These are phyloP conservation scores for Epichloe glyceriae DNA, from an alignment of 2,329 filamentous ascomycete species.

Conservation along the genomic window DNA sequence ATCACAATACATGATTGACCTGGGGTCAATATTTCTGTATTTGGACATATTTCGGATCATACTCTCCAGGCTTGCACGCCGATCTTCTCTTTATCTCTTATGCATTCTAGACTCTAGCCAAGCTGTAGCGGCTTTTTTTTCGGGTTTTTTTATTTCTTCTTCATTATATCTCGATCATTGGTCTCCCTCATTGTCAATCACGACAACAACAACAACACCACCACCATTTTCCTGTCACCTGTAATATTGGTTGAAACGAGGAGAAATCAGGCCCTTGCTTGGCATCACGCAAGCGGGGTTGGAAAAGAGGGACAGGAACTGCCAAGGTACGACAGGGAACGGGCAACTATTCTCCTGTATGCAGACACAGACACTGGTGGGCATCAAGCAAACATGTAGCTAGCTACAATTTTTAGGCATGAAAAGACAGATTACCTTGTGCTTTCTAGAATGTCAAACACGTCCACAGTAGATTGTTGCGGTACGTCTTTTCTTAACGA, in stretches of 20 bases:
- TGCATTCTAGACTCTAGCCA: conserved; percentile 23
- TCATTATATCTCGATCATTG: background rate
- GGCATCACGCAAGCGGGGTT: background rate
- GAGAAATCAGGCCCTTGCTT: background rate
- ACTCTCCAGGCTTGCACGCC: conserved; percentile 13
- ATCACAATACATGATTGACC: conserved; percentile 13
- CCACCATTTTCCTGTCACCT: background rate
- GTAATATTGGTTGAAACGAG: conserved; percentile 2
- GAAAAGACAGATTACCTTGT: background rate
- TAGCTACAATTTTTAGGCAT: conserved; percentile 4
- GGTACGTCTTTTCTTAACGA: background rate
- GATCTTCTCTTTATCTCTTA: conserved; percentile 13
- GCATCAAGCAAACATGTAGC: conserved; percentile 4
- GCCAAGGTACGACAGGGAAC: background rate
- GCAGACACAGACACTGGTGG: background rate
- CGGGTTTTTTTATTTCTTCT: conserved; percentile 12
- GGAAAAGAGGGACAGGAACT: background rate
- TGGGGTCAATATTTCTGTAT: conserved; percentile 16
- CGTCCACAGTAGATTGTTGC: too few species aligned
- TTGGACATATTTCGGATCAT: conserved; percentile 21
- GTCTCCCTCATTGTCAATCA: conserved; percentile 11
- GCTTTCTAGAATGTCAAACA: too few species aligned
- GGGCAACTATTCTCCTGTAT: background rate
- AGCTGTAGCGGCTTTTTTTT: conserved; percentile 13
- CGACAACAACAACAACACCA: conserved; percentile 13